Percentiles rank a stretch among this genome's conserved stretches.
These are phyloP conservation scores for Panaeolus papilionaceus DNA, from an alignment of 768 basidiomycete species.

Conservation along the genomic window DNA sequence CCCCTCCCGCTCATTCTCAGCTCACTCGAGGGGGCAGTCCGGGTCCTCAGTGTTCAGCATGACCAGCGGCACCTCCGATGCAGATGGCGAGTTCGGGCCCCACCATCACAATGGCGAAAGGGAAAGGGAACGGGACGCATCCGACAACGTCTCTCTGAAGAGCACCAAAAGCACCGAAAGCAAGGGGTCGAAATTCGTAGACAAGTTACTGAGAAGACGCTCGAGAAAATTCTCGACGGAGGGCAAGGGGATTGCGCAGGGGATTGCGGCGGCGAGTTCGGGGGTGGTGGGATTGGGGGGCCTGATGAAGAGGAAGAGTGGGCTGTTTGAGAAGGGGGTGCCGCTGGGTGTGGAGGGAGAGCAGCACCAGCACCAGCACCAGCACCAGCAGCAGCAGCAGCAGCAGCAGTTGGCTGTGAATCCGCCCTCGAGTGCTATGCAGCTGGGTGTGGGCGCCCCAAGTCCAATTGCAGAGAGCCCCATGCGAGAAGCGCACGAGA, in stretches of 20 bases:
- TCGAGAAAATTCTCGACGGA: slow-evolving; percentile 4
- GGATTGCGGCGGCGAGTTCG: not conserved
- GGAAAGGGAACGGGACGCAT: not conserved
- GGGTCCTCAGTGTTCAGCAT: not conserved
- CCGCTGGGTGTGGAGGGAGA: not conserved
- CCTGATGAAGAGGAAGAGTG: not conserved
- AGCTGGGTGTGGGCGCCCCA: not conserved
- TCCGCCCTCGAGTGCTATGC: not conserved
- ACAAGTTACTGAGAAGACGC: slow-evolving; percentile 2
- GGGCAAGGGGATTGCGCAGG: not conserved
- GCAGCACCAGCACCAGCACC: not conserved
- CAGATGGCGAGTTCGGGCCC: not conserved
- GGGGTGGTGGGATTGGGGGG: not conserved
- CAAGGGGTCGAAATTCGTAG: not conserved
- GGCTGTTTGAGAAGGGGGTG: slow-evolving; percentile 1
- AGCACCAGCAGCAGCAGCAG: not conserved
- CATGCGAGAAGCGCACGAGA: not conserved
- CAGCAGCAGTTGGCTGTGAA: not conserved
- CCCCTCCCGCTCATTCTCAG: not conserved
- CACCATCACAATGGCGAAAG: not conserved
- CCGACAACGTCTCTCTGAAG: not conserved
- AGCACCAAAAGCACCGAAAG: not conserved
- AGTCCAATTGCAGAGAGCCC: not conserved
- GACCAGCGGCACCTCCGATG: not conserved
- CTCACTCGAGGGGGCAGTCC: not conserved